A percentile compares a stretch with the other conserved stretches of the same genome.
These are phyloP conservation scores for Musa itinerans DNA, from an alignment of 176 grass and related monocot species.

Conservation along the genomic window DNA sequence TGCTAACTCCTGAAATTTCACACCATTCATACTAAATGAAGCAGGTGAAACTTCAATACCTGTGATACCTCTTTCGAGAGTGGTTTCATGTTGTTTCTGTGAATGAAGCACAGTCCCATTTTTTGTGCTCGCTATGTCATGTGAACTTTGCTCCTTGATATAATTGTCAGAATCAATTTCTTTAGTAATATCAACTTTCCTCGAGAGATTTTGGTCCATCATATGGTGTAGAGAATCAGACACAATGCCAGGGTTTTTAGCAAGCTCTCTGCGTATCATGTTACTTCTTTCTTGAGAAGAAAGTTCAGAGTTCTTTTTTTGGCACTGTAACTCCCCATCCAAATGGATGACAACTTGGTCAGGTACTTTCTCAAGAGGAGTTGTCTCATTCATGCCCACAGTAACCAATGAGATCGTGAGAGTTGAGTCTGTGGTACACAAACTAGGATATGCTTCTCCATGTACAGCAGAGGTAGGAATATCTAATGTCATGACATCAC, in stretches of 20 bases:
- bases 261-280: constrained; percentile 28
- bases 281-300: constrained; percentile 30
- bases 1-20: constrained; percentile 32
- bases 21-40: not conserved
- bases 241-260: constrained; percentile 45
- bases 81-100: not conserved
- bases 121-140: not conserved
- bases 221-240: constrained; percentile 56
- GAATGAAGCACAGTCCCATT: not conserved
- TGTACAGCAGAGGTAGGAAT: not conserved
- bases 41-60: not conserved
- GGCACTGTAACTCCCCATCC: not conserved
- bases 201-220: constrained; percentile 57
- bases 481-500: not conserved
- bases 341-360: not conserved
- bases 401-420: not conserved
- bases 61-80: not conserved
- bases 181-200: constrained; percentile 42
- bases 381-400: not conserved
- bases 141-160: not conserved
- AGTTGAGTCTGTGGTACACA: not conserved
- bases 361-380: not conserved
- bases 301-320: constrained; percentile 22
- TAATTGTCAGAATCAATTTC: constrained; percentile 20
- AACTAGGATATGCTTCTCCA: not conserved